Conservation (phyloP, 768 basidiomycete genomes). For the Lactarius deliciosus region DNA sequence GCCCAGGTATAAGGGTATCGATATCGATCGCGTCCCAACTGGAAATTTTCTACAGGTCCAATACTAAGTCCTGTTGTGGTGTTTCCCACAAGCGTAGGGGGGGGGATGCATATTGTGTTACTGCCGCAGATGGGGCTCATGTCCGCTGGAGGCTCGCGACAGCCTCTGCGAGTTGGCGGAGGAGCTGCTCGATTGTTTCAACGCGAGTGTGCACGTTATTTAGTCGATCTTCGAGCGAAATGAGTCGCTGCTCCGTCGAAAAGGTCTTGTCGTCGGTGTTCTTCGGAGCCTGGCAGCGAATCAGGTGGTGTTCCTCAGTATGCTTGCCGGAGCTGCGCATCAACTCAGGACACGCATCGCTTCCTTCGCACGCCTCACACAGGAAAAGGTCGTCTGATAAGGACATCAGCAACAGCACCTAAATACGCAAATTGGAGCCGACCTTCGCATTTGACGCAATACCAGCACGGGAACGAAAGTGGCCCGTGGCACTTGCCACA, state of each 20-base stretch:
- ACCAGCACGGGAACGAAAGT: constrained; percentile 13
- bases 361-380: constrained; percentile 28
- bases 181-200: constrained; percentile 5
- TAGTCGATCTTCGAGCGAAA: constrained; percentile 8
- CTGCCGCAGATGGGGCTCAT: background rate
- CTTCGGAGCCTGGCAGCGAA: constrained; percentile 17
- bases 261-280: background rate
- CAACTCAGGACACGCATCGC: constrained; percentile 7
- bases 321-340: constrained; percentile 14
- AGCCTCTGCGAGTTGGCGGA: background rate
- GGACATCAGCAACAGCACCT: background rate
- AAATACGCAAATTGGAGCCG: background rate
- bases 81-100: background rate
- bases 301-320: constrained; percentile 14
- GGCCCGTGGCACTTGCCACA: constrained; percentile 31
- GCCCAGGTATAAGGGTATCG: background rate
- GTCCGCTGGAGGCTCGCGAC: background rate
- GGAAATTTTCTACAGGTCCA: background rate
- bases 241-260: constrained; percentile 8
- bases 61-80: background rate
- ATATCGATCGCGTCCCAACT: background rate
- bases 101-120: too few species aligned
- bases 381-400: constrained; percentile 17
- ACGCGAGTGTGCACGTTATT: constrained; percentile 4
- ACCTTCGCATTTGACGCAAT: constrained; percentile 12